Evolutionary conservation across 1,284 basidiomycete genomes (phyloP), one percentile per base, ranked within the genome.

Genomic region (Ceratobasidium sp.): DNA sequence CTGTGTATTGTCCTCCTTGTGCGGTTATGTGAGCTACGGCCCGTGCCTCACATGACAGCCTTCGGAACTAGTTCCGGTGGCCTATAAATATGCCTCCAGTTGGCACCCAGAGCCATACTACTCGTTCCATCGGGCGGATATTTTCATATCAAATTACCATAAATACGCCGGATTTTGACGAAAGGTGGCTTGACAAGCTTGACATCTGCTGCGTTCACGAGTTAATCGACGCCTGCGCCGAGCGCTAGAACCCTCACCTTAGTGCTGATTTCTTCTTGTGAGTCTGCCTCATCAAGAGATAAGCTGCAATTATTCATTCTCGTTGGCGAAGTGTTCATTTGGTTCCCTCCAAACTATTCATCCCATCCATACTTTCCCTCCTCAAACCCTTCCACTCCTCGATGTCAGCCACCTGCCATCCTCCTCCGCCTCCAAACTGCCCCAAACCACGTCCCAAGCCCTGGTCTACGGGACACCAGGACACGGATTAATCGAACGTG

Each of bases 161-260:
- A 46, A 54, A 32, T 67, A 21, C 63, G 41, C 63, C 50, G 1
- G 63, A 41, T 18, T 67, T 67, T 43, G 50, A 67, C 30, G 26
- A 67, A 18, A 38, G 7, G 21, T 26, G 41, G n/a, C 75, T 79
- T 57, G 75, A 78, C 66, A 69, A 66, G 30, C 78, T 86, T 41
- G 87, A 86, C 75, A 82, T 1, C 80, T 82, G 13, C 82, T 79
- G 26, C 83, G 81, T 38, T 67, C 73, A 1, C 75, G 81, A 35
- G 61, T n/a, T 46, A 21, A 21, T 49, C 21, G 1, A 79, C 80
- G 6, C 85, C 81, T 0, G 77, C 67, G n/a, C 75, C 74, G 21
- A 83, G 82, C 73, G 84, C 87, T 26, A 89, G 88, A 1, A 80
- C 84, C n/a, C 84, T 83, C 3, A 78, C 82, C 9, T 75, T 23